Evolutionary conservation across 1,284 basidiomycete species (phyloP), one percentile per base, ranked within the genome.

Genomic region (Microbotryum violaceum): DNA sequence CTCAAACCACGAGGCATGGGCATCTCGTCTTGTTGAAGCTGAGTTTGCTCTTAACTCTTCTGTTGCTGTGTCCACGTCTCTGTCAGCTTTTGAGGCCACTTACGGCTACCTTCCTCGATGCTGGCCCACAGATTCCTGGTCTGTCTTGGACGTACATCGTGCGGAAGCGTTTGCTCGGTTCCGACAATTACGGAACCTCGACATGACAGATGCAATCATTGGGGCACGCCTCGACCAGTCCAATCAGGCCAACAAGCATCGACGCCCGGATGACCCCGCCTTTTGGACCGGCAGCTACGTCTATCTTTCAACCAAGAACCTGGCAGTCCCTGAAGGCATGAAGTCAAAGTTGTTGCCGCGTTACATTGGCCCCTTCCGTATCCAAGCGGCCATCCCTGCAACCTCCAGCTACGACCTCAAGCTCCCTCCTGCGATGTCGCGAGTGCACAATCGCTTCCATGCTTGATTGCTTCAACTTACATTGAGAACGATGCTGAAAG

Each of bases 1-100:
- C 21, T 63, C 64, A 37, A 25, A 53, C n/a, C 69, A 69, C 25
- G 49, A 60, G 42, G 37, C 62, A 10, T 70, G 68, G 68, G 57
- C 33, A 9, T 3, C 4, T 8, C 23, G 45, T 2, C 21, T 61
- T 4, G n/a, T n/a, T n/a, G n/a, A n/a, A n/a, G n/a, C n/a, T n/a
- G n/a, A n/a, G n/a, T n/a, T n/a, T n/a, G n/a, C n/a, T n/a, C n/a
- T n/a, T n/a, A n/a, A n/a, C n/a, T n/a, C n/a, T n/a, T n/a, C n/a
- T n/a, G n/a, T n/a, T n/a, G n/a, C n/a, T n/a, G n/a, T n/a, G n/a
- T n/a, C n/a, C n/a, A n/a, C n/a, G n/a, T n/a, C n/a, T n/a, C n/a
- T n/a, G n/a, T n/a, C n/a, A n/a, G n/a, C n/a, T n/a, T n/a, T n/a
- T n/a, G n/a, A n/a, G n/a, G n/a, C n/a, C n/a, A n/a, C n/a, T n/a